Evolutionary conservation across 192 early-diverging fungal genomes (phyloP), one percentile per base, ranked within the genome.

Genomic region (Chytriomyces sp.): DNA sequence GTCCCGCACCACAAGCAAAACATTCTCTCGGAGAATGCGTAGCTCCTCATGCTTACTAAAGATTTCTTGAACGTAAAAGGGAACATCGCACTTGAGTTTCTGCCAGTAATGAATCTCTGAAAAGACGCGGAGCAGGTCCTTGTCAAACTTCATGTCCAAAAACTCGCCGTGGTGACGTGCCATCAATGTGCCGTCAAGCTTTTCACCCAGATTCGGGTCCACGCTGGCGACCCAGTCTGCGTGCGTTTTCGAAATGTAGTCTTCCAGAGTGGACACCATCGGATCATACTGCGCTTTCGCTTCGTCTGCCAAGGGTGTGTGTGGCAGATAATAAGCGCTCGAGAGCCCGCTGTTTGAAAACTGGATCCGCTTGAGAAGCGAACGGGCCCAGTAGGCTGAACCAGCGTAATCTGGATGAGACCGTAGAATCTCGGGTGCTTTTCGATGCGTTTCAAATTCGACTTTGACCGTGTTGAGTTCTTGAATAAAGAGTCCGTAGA

Each of bases 131-230:
- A 91, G 69, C 11, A 91, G 64, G 28, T 89, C 81, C 49, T 77
- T 79, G 77, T 91, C 87, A 75, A 91, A 91, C 65, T 90, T 86
- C 73, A 90, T 75, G 57, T 91, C 87, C 44, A 91, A 72, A n/a
- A 84, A 75, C 2, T 83, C 85, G 18, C 68, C 72, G 61, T 63
- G 13, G 7, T 77, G 77, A 3, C 85, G 74, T 9, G 81, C 46
- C 84, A 91, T 85, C 18, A 91, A 69, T 26, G 83, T 81, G 28
- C 78, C 78, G 11, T 91, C 86, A 4, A 91, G 79, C 61, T 75
- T 65, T 53, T 83, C 79, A 45, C 67, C 71, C 10, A 90, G 69
- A 35, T 81, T 63, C 26, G 79, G 48, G 28, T 61, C 74, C 6
- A 91, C 65, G 45, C 28, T 81, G 8, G 80, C 78, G 10, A 81